A percentile compares a stretch with the other conserved stretches of the same genome.
Evolutionary conservation across 2,329 filamentous ascomycete species (phyloP).

Genomic region (Peltaster fructicola): DNA sequence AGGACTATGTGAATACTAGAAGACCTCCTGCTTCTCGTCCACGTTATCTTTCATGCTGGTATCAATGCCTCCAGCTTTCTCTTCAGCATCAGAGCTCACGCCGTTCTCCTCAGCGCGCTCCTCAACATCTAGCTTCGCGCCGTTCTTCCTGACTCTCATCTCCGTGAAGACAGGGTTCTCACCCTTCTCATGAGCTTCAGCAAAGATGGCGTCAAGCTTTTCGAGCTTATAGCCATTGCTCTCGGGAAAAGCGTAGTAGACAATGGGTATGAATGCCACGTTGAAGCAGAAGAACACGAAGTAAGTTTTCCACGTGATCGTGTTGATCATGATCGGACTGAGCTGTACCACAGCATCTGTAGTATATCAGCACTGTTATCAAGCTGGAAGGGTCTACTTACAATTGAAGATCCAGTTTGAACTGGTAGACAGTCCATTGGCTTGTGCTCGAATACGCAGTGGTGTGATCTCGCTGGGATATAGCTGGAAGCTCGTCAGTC

Average conservation of each 20-base stretch:
- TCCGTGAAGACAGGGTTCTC: constrained; percentile 15
- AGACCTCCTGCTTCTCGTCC: too few species aligned
- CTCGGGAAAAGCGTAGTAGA: constrained; percentile 9
- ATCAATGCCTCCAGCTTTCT: neutral
- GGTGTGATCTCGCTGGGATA: constrained; percentile 16
- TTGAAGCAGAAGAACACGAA: constrained; percentile 28
- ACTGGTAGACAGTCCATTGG: constrained; percentile 4
- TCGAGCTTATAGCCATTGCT: constrained; percentile 12
- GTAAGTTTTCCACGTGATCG: constrained; percentile 32
- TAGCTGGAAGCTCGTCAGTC: neutral
- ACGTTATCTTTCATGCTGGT: too few species aligned
- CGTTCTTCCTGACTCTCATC: constrained; percentile 9
- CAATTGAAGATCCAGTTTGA: constrained; percentile 2
- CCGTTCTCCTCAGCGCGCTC: constrained; percentile 4
- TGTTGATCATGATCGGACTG: constrained; percentile 30
- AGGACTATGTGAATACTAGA: too few species aligned
- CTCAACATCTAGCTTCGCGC: constrained; percentile 9
- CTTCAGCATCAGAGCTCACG: constrained; percentile 1
- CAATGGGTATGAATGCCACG: constrained; percentile 5
- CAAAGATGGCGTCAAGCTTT: constrained; percentile 13
- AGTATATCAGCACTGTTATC: neutral
- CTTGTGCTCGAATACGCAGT: constrained; percentile 16
- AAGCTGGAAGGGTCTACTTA: neutral
- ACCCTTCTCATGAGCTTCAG: constrained; percentile 12
- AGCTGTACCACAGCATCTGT: constrained; percentile 8